Base-by-base conservation (phyloP, 139 green algal genomes). In the Pedinophyceae sp. region DNA sequence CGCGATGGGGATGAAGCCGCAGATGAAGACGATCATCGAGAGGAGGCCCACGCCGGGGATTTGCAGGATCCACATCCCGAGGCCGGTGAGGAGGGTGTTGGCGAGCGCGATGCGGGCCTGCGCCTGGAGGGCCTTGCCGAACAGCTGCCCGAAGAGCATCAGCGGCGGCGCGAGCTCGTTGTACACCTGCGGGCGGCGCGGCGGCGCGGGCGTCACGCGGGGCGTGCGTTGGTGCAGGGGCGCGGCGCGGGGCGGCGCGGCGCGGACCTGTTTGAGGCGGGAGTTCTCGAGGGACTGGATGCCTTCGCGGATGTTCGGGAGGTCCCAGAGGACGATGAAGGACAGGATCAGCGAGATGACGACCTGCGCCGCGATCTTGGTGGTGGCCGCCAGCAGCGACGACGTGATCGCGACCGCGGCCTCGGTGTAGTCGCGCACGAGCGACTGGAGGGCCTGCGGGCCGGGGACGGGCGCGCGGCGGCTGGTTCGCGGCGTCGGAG, bases 281-380 rank as follows among this genome's bases (percentile, higher is more conserved):
- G 65, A 81, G 48, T 62, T 75, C 5, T 53, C 45, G 49, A 94
- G 75, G 24, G 64, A 74, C 22, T 50, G 27, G 2, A 91, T 65
- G 22, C 80, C 84, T 2, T 16, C 6, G 3, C 39, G 51, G 65
- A 95, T 93, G 38, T 52, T 69, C 5, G 85, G 81, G 51, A 93
- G 66, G 72, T 95, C 87, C 85, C 81, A 94, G 34, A 95, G 69
- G 34, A 94, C 68, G 74, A 95, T 87, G 72, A 95, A 95, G 25
- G 72, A 81, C 24, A 94, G 72, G 48, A 94, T 77, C 58, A 95
- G 64, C 39, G 73, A 84, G n/a, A 95, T 77, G 13, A 80, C 59
- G 17, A 87, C 76, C 80, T 93, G 77, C 58, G 56, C 59, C 22
- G 78, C 77, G 65, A 93, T 89, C 48, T 73, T 67, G 24, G 81